Percentiles rank a stretch among this genome's conserved stretches.
phyloP scores from a whole-genome alignment of 2,329 filamentous ascomycete species.

The Fusarium annulatum region DNA sequence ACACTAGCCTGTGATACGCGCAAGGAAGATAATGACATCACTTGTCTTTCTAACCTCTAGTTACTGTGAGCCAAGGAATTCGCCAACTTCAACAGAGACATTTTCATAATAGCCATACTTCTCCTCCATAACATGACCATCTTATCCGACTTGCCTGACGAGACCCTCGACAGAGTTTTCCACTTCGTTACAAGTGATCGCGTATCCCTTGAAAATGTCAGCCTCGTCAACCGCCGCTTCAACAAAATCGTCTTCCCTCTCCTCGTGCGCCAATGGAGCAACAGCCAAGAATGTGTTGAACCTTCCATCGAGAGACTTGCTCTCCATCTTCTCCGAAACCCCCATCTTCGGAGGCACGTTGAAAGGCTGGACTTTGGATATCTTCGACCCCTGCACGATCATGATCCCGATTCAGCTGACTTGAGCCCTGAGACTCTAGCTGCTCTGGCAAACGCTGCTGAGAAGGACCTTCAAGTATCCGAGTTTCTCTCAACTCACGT shows the following conservation, averaged over 20 bases:
- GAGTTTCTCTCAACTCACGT: rapidly evolving
- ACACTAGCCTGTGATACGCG: not conserved
- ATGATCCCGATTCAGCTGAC: not conserved
- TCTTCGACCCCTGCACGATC: rapidly evolving
- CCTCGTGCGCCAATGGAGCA: not conserved
- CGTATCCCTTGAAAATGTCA: not conserved
- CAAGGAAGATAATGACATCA: not conserved
- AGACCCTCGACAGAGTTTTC: not conserved
- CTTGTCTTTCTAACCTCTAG: rapidly evolving
- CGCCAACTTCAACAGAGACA: too few relatives aligned
- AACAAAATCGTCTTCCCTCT: not conserved
- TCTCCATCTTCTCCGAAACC: not conserved
- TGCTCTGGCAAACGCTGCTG: not conserved
- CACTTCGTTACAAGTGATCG: rapidly evolving
- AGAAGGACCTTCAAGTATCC: not conserved
- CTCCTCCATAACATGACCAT: rapidly evolving
- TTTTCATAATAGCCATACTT: not conserved
- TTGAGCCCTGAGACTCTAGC: not conserved
- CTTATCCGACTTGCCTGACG: not conserved
- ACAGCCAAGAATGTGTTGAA: not conserved
- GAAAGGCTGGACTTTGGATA: not conserved
- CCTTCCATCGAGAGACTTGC: not conserved
- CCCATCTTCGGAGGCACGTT: not conserved
- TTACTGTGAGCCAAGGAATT: not conserved
- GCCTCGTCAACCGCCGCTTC: not conserved